These are phyloP conservation scores for Hortiboletus flavorubellus DNA, from an alignment of 768 basidiomycete species.

Conservation along the genomic window DNA sequence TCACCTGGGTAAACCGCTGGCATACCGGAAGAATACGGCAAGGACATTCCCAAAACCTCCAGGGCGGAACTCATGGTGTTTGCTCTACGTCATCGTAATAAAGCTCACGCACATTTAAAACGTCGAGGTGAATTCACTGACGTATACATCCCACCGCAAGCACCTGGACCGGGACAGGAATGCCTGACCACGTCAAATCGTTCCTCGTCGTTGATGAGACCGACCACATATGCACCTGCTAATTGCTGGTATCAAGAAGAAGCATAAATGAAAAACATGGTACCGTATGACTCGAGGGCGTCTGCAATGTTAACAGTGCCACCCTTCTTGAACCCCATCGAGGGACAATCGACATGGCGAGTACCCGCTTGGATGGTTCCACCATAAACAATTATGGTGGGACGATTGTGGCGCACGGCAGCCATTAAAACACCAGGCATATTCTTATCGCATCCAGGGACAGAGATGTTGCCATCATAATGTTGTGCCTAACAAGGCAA, in stretches of 20 bases:
- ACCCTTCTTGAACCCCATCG: constrained; percentile 74
- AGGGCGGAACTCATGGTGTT: constrained; percentile 88
- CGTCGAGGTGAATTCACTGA: constrained; percentile 27
- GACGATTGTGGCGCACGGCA: constrained; percentile 81
- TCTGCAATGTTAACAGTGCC: constrained; percentile 82
- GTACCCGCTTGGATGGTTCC: constrained; percentile 79
- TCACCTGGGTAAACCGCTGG: constrained; percentile 71
- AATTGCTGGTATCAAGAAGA: background rate
- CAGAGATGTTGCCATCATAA: constrained; percentile 83
- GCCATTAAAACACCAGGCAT: constrained; percentile 91
- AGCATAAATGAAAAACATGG: background rate
- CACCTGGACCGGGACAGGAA: constrained; percentile 82
- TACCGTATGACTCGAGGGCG: constrained; percentile 82
- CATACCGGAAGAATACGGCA: constrained; percentile 74
- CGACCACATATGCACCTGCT: constrained; percentile 70
- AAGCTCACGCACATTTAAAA: background rate
- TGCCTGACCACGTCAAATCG: constrained; percentile 82
- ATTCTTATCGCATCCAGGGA: constrained; percentile 91
- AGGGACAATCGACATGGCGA: constrained; percentile 76
- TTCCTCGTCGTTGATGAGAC: constrained; percentile 76
- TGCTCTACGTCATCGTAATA: constrained; percentile 41
- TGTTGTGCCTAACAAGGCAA: constrained; percentile 62
- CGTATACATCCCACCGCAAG: constrained; percentile 90
- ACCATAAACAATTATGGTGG: constrained; percentile 84
- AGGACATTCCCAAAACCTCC: constrained; percentile 81